These are phyloP conservation scores for Geranium brycei DNA, from an alignment of 345 rosid genomes.

Conservation along the genomic window DNA sequence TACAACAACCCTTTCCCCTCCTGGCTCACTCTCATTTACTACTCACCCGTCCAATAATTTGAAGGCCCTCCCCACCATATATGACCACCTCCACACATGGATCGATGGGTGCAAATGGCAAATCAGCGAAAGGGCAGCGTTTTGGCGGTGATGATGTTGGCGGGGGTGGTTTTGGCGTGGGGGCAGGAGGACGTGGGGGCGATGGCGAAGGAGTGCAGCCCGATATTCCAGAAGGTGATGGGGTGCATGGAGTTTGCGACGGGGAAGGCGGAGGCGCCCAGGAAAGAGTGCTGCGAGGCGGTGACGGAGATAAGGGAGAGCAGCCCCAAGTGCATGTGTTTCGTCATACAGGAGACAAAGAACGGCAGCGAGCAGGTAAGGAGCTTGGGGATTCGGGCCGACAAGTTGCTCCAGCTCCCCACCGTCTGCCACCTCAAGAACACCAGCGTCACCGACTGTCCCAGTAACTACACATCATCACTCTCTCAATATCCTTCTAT, in stretches of 20 bases:
- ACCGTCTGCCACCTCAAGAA: slow-evolving; percentile 59
- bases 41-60: too few relatives aligned
- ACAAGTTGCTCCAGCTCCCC: slow-evolving; percentile 64
- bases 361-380: slow-evolving; percentile 36
- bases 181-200: not conserved
- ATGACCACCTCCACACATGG: too few relatives aligned
- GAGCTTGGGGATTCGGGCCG: slow-evolving; percentile 57
- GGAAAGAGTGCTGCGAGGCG: slow-evolving; percentile 55
- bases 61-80: too few relatives aligned
- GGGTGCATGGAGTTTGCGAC: slow-evolving; percentile 50
- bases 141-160: not conserved
- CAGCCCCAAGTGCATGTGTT: slow-evolving; percentile 76
- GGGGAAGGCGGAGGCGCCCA: slow-evolving; percentile 40
- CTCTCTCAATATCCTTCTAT: too few relatives aligned
- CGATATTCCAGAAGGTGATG: slow-evolving; percentile 43
- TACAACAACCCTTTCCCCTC: not conserved
- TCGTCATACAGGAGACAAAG: slow-evolving; percentile 44
- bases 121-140: not conserved
- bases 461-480: slow-evolving; percentile 23
- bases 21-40: not conserved
- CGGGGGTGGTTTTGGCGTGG: not conserved
- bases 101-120: not conserved
- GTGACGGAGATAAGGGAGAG: slow-evolving; percentile 34
- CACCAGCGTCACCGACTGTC: slow-evolving; percentile 51
- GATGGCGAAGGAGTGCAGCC: slow-evolving; percentile 20